Evolutionary conservation across 768 basidiomycete genomes (phyloP), one percentile per base, ranked within the genome.

Genomic region (Daedaleopsis sinensis): DNA sequence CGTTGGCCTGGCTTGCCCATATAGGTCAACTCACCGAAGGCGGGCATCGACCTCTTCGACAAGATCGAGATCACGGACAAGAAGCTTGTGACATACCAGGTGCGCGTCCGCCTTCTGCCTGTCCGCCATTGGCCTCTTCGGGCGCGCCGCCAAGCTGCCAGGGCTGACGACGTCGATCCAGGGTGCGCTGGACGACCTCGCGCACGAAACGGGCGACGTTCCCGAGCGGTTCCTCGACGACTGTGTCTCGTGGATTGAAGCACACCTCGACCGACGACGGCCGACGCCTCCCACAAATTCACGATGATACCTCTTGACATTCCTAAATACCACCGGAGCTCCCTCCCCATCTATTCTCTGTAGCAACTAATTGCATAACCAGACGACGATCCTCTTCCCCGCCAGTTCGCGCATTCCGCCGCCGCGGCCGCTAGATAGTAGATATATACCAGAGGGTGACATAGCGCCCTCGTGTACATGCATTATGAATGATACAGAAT

Each of bases 181-280:
- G 89, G 82, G 80, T 18, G 87, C 82, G 5, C 85, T 78, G 68
- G 90, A 91, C 61, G 90, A 91, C 67, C 76, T 91, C n/a, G 83
- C 87, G 39, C 88, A 89, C 62, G 90, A 91, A 66, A 82, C 85
- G 0, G 76, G 82, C 37, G 85, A 82, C 3, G 82, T 89, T 9
- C 80, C 82, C 57, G 84, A 88, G 57, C 81, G 80, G 55, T 65
- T 90, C 35, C 73, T 74, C 1, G 78, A 83, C 8, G 82, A 85
- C 56, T 78, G 84, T 55, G 72, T 83, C 27, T 58, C 78, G 0
- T 91, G 87, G 79, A 69, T 76, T 44, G 71, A 76, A 49, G 65
- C 69, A 24, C 74, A 61, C 37, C 27, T 56, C 47, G 23, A 21
- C 19, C 47, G 21, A 49, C 19, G 23, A 21, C 47, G 5, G 10